phyloP scores from a whole-genome alignment of 139 green algal species.

The Picochlorum costavermella region DNA sequence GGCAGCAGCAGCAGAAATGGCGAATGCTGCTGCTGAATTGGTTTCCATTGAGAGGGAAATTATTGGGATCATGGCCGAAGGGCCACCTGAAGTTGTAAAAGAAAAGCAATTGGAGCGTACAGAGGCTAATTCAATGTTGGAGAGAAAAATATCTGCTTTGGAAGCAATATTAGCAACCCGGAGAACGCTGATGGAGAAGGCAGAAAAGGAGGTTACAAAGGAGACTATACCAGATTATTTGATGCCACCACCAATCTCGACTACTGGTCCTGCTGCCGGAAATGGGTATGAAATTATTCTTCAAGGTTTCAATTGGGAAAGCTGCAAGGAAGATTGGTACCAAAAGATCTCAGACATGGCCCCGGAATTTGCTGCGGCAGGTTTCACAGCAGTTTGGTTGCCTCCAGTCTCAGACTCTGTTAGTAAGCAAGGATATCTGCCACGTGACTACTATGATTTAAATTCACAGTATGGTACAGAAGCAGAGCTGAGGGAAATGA shows the following conservation, averaged over 20 bases:
- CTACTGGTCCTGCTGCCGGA: constrained; percentile 45
- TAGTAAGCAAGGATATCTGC: constrained; percentile 77
- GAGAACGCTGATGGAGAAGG: constrained; percentile 36
- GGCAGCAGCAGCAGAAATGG: constrained; percentile 77
- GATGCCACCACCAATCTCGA: constrained; percentile 19
- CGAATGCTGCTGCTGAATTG: constrained; percentile 59
- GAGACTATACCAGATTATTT: constrained; percentile 19
- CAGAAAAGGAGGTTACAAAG: constrained; percentile 27
- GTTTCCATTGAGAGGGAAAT: constrained; percentile 73
- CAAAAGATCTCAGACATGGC: constrained; percentile 30
- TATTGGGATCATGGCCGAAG: constrained; percentile 24
- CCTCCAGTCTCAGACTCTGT: constrained; percentile 87
- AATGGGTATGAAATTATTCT: constrained; percentile 89
- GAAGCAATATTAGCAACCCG: constrained; percentile 71
- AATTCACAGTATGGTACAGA: constrained; percentile 64
- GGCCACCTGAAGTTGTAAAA: constrained; percentile 7
- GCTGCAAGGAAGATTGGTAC: constrained; percentile 57
- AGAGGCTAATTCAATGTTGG: constrained; percentile 72
- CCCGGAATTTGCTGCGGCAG: constrained; percentile 59
- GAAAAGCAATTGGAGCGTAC: constrained; percentile 33
- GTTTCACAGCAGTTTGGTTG: constrained; percentile 90
- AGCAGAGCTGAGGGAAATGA: constrained; percentile 60
- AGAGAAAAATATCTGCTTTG: constrained; percentile 84
- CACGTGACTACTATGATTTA: constrained; percentile 75
- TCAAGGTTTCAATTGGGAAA: constrained; percentile 96